Conservation (phyloP, 805 yeast genomes). For the Metahyphopichia silvanorum region DNA sequence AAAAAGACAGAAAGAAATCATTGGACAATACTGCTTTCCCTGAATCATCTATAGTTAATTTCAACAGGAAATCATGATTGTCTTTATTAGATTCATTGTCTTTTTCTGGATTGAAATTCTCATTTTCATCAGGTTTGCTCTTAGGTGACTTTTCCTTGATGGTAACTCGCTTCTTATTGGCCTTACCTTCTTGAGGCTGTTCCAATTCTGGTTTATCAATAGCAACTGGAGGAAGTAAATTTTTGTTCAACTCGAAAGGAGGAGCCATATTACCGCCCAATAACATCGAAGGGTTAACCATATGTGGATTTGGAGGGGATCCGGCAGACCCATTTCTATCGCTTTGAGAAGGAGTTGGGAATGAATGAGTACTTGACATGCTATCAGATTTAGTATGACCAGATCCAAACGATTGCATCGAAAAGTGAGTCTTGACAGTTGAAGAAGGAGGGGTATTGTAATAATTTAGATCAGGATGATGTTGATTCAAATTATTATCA, state of each 20-base stretch:
- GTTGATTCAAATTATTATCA: slow-evolving; percentile 1
- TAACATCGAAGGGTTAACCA: slow-evolving; percentile 7
- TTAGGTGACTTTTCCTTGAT: background rate
- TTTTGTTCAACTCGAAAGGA: slow-evolving; percentile 4
- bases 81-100: background rate
- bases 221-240: slow-evolving; percentile 12
- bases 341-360: background rate
- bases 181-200: background rate
- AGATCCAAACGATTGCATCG: no score
- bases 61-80: slow-evolving; percentile 26
- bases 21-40: slow-evolving; percentile 38
- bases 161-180: background rate
- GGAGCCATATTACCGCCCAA: background rate
- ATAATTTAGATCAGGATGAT: no score
- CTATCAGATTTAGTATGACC: no score
- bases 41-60: slow-evolving; percentile 36
- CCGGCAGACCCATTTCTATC: background rate
- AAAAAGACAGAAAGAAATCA: slow-evolving; percentile 11
- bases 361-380: background rate
- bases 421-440: slow-evolving; percentile 7
- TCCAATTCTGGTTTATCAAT: background rate
- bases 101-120: background rate
- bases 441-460: slow-evolving; percentile 20
- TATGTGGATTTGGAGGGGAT: slow-evolving; percentile 4
- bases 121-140: background rate